Evolutionary conservation across 139 green algal species (phyloP), one percentile per base, ranked within the genome.

Genomic region (Limnomonas spitsbergensis): DNA sequence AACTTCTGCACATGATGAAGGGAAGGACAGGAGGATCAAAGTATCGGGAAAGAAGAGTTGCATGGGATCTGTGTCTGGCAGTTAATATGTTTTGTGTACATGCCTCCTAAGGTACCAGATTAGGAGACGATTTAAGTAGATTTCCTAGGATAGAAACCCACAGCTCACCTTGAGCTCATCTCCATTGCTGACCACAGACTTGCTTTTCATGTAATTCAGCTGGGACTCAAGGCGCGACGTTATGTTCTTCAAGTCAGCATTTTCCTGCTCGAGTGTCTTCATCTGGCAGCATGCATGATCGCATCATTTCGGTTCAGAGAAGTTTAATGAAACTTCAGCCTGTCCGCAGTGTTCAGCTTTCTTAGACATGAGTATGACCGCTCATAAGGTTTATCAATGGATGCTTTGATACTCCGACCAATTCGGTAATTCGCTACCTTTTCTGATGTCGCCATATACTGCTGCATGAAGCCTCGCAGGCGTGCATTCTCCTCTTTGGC

Each of bases 191-290:
- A 74, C 26, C 35, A 47, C 36, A 24, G 68, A 40, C 36, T 29
- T 42, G 68, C 4, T n/a, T 32, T 74, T 74, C 29, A 74, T 74
- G 35, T 74, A 26, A 9, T 74, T 47, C 4, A 74, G 68, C 68
- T 74, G 68, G 29, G 68, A 42, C 68, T 74, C 4, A 3, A 74
- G 68, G 7, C 6, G 40, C 29, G 20, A 26, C 20, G 36, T 47
- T 3, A 74, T 32, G 68, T 40, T 6, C 14, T 42, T 47, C 20
- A 74, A 32, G 7, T 47, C 35, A n/a, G 68, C 40, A 32, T 74
- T 74, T 29, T 74, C 68, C 68, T 74, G 34, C 68, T 74, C 68
- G 4, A 74, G 68, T 4, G 9, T 74, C 68, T 74, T 74, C 7
- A 74, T 4, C 68, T 74, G 36, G 3, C 9, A 24, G 6, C 6